These are phyloP conservation scores for Uronychia binucleata DNA, from an alignment of 73 alveolate species.

Conservation along the genomic window DNA sequence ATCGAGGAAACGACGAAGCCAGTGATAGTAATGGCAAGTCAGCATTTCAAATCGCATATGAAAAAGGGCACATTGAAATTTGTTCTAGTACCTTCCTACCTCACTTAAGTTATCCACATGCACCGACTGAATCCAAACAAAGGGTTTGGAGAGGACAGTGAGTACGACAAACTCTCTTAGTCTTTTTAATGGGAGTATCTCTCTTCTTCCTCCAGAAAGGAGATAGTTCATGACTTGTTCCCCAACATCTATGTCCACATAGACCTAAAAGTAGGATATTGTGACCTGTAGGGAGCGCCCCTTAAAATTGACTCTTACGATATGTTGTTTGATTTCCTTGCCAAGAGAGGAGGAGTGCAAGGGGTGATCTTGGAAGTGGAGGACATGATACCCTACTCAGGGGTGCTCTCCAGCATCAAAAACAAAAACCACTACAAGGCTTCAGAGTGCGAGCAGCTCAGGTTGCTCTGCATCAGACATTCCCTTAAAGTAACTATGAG, in stretches of 20 bases:
- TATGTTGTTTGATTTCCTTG: background rate
- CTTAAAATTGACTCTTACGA: background rate
- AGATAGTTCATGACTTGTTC: background rate
- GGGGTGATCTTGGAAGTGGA: background rate
- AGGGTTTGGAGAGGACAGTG: background rate
- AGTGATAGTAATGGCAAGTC: background rate
- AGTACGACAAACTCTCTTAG: background rate
- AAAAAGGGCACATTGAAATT: background rate
- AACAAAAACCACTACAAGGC: background rate
- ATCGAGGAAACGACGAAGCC: background rate
- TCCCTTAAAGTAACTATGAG: background rate
- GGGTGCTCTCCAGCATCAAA: background rate
- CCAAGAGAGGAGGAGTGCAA: background rate
- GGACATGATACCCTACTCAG: conserved; percentile 3
- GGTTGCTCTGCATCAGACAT: background rate
- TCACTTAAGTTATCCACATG: background rate
- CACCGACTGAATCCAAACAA: background rate
- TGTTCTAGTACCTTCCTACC: background rate
- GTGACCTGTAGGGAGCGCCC: background rate
- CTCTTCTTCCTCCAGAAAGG: background rate
- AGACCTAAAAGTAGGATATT: background rate
- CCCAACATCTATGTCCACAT: background rate
- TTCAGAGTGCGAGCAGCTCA: background rate
- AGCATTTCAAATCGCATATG: background rate
- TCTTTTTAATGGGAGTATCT: too few species aligned